Evolutionary conservation across 2,329 filamentous ascomycete species (phyloP).

Genomic region (Purpureocillium lavendulum): DNA sequence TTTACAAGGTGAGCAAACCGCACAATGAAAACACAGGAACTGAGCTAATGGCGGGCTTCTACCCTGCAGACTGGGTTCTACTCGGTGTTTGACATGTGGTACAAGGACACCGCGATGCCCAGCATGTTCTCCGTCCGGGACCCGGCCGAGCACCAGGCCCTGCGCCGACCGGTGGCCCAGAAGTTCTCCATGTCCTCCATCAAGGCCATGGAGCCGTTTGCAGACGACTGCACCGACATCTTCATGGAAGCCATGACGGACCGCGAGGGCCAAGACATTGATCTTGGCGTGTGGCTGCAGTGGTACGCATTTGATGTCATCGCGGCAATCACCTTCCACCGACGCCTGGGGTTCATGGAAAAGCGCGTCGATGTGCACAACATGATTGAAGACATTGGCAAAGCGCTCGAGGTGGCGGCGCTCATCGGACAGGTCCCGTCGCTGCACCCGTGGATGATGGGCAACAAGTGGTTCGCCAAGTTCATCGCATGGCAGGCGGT

Average conservation of each 20-base stretch:
- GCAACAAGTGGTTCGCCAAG: too few relatives aligned
- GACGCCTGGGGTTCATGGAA: slow-evolving; percentile 54
- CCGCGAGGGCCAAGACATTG: slow-evolving; percentile 22
- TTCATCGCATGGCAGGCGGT: slow-evolving; percentile 4
- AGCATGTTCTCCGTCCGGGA: slow-evolving; percentile 8
- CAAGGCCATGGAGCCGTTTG: slow-evolving; percentile 4
- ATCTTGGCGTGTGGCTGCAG: slow-evolving; percentile 51
- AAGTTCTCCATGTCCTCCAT: slow-evolving; percentile 9
- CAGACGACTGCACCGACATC: slow-evolving; percentile 6
- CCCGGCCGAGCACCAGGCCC: slow-evolving; percentile 5
- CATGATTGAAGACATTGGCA: slow-evolving; percentile 31
- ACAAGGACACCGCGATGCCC: slow-evolving; percentile 2
- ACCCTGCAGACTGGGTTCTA: slow-evolving; percentile 1
- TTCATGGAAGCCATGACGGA: slow-evolving; percentile 4
- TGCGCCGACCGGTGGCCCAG: slow-evolving; percentile 8
- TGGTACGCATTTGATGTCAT: slow-evolving; percentile 60
- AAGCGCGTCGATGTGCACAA: slow-evolving; percentile 52
- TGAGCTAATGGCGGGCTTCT: too few relatives aligned
- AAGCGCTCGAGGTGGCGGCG: slow-evolving; percentile 17
- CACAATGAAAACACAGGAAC: not conserved
- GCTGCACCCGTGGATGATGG: slow-evolving; percentile 5
- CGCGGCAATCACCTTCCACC: slow-evolving; percentile 51
- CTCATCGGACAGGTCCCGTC: slow-evolving; percentile 13
- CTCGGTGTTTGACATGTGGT: not conserved
- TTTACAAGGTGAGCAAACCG: slow-evolving; percentile 5